Conservation (phyloP, 495 filamentous ascomycete genomes). For the Neurospora tetrasperma region DNA sequence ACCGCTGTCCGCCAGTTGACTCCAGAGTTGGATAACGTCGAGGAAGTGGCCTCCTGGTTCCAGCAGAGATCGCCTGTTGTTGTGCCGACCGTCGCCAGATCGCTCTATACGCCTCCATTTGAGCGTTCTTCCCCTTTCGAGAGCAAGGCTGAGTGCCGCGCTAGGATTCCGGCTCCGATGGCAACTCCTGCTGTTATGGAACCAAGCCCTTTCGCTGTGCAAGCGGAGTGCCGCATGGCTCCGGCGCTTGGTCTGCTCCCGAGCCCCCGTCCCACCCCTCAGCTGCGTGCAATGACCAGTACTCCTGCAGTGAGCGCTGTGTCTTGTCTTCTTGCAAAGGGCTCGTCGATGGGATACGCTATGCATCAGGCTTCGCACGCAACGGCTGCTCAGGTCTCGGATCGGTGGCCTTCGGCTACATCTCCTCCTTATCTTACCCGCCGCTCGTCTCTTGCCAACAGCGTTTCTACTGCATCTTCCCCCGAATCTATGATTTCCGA, state of each 20-base stretch:
- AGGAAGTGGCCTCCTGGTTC: constrained; percentile 29
- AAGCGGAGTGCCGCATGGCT: constrained; percentile 38
- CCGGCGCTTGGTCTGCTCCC: constrained; percentile 56
- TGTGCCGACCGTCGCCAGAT: constrained; percentile 18
- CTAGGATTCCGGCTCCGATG: constrained; percentile 11
- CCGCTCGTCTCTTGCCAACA: constrained; percentile 67
- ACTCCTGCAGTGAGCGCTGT: constrained; percentile 88
- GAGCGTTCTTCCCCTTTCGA: constrained; percentile 19
- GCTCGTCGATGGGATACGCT: constrained; percentile 63
- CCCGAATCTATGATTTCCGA: constrained; percentile 90
- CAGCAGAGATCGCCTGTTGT: constrained; percentile 20
- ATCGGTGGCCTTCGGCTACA: constrained; percentile 49
- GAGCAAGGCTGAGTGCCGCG: neutral
- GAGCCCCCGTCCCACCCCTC: constrained; percentile 75
- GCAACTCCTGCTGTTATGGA: constrained; percentile 53
- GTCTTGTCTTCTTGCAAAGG: constrained; percentile 39
- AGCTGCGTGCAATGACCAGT: constrained; percentile 50
- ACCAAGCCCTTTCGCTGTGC: constrained; percentile 44
- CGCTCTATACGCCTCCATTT: constrained; percentile 23
- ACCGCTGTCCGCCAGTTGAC: constrained; percentile 67
- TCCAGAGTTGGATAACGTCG: constrained; percentile 61
- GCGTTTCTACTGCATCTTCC: constrained; percentile 67
- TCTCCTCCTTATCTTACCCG: constrained; percentile 49
- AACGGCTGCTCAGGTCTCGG: constrained; percentile 44
- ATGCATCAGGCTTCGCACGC: constrained; percentile 66